A percentile compares a stretch with the other conserved stretches of the same genome.
Evolutionary conservation across 1,284 basidiomycete genomes (phyloP).

Genomic region (Cryptococcus depauperatus): DNA sequence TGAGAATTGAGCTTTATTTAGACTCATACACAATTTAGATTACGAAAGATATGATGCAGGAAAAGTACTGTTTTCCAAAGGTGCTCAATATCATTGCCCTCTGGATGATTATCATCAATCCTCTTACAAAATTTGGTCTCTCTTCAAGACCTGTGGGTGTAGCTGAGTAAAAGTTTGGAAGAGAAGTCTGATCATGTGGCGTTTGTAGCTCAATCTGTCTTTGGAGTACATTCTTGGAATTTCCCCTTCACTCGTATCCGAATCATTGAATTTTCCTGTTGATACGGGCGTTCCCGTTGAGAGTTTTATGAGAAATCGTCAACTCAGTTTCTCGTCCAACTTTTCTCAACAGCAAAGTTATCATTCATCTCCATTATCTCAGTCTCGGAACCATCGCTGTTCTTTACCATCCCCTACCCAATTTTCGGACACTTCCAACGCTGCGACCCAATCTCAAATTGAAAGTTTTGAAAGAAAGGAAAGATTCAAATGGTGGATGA

Average conservation of each 20-base stretch:
- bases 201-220: slow-evolving; percentile 60
- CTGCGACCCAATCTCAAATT: neutral
- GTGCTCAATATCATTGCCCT: slow-evolving; percentile 67
- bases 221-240: slow-evolving; percentile 18
- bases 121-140: slow-evolving; percentile 81
- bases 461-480: slow-evolving; percentile 4
- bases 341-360: no score
- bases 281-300: no score
- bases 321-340: no score
- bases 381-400: no score
- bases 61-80: slow-evolving; percentile 62
- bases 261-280: no score
- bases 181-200: neutral
- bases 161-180: neutral
- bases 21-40: slow-evolving; percentile 56
- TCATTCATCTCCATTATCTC: no score
- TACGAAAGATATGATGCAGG: slow-evolving; percentile 71
- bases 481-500: slow-evolving; percentile 18
- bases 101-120: slow-evolving; percentile 84
- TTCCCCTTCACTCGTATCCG: slow-evolving; percentile 6
- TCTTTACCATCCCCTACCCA: no score
- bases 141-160: slow-evolving; percentile 66
- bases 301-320: no score
- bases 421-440: neutral
- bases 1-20: no score